Conservation (phyloP, 257 asterid species). For the Forsythia suspensa region DNA sequence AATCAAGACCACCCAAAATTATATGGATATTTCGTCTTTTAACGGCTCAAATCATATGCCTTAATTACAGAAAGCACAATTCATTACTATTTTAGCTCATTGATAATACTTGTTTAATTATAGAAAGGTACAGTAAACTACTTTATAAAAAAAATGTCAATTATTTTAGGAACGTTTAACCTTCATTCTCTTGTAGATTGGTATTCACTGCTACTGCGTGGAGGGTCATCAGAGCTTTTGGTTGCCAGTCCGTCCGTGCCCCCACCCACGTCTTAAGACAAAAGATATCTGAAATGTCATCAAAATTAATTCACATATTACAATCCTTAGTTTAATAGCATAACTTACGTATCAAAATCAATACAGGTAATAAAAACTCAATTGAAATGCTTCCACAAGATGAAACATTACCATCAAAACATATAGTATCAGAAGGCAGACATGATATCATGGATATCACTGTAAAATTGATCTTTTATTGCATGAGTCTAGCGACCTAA, state of each 20-base stretch:
- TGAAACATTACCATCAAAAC: not conserved
- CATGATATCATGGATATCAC: not conserved
- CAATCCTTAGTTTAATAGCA: not conserved
- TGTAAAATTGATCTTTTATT: not conserved
- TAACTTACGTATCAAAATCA: not conserved
- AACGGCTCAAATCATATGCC: not conserved
- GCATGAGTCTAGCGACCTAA: not conserved
- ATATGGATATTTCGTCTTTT: not conserved
- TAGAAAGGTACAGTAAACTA: not conserved
- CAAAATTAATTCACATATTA: slow-evolving; percentile 12
- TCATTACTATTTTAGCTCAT: not conserved
- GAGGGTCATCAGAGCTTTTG: slow-evolving; percentile 70
- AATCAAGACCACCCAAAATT: not conserved
- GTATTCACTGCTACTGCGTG: slow-evolving; percentile 88
- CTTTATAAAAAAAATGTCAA: not conserved
- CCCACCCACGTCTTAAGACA: slow-evolving; percentile 84
- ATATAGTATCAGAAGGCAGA: not conserved
- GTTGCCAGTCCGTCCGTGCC: slow-evolving; percentile 76
- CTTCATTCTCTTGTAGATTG: slow-evolving; percentile 88
- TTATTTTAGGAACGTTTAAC: slow-evolving; percentile 33
- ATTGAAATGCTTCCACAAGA: not conserved
- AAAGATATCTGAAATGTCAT: slow-evolving; percentile 54
- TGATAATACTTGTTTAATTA: not conserved
- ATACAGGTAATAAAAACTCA: not conserved
- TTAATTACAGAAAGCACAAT: not conserved